Percentiles rank a stretch among this genome's conserved stretches.
Evolutionary conservation across 495 filamentous ascomycete species (phyloP).

Genomic region (Haplographium delicatum): DNA sequence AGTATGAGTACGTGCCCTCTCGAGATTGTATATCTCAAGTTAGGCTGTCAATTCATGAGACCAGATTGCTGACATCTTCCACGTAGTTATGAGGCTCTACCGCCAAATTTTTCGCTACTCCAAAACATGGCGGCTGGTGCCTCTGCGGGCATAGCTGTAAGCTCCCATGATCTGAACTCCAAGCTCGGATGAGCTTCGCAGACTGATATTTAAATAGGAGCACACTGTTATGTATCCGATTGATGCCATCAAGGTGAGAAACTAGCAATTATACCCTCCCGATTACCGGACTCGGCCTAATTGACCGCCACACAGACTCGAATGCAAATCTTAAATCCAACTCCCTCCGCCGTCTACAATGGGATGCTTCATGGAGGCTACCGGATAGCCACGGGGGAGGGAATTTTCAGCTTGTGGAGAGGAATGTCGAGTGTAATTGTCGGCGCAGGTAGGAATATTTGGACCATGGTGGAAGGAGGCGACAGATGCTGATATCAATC

Average conservation of each 20-base stretch:
- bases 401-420: slow-evolving; percentile 87
- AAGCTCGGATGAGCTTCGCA: not conserved
- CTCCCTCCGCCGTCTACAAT: slow-evolving; percentile 77
- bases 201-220: slow-evolving; percentile 41
- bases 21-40: too few species aligned
- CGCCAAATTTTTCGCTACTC: slow-evolving; percentile 53
- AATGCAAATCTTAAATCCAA: slow-evolving; percentile 93
- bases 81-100: slow-evolving; percentile 51
- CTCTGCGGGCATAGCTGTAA: slow-evolving; percentile 94
- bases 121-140: slow-evolving; percentile 91
- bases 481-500: slow-evolving; percentile 22
- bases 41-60: not conserved
- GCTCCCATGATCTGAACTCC: slow-evolving; percentile 22
- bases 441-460: slow-evolving; percentile 71
- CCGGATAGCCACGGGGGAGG: slow-evolving; percentile 85
- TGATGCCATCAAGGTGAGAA: slow-evolving; percentile 89
- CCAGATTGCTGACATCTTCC: slow-evolving; percentile 20
- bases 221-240: slow-evolving; percentile 98
- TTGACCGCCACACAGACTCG: slow-evolving; percentile 61
- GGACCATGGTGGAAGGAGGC: not conserved
- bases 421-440: slow-evolving; percentile 94
- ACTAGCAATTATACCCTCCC: not conserved
- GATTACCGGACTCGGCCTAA: slow-evolving; percentile 17
- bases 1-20: slow-evolving; percentile 48
- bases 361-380: slow-evolving; percentile 89